A percentile compares a stretch with the other conserved stretches of the same genome.
Evolutionary conservation across 1,284 basidiomycete genomes (phyloP).

Genomic region (Exobasidium cylindrosporum): DNA sequence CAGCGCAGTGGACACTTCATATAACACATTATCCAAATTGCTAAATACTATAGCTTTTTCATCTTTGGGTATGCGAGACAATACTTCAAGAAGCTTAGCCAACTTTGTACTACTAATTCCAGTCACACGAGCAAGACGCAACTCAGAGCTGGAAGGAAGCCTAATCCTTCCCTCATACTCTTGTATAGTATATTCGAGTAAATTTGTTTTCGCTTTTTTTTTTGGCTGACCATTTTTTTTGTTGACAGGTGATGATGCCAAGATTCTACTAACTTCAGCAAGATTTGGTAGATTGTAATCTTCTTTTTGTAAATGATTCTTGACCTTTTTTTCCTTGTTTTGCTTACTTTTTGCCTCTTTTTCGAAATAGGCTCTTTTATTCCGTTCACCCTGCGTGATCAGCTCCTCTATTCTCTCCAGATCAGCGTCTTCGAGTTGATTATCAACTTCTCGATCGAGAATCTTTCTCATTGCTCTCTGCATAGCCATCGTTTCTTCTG

Average conservation of each 20-base stretch:
- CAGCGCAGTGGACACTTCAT: slow-evolving; percentile 18
- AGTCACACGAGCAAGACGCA: background rate
- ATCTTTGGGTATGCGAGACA: background rate
- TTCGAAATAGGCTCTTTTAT: background rate
- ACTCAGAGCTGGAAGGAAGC: background rate
- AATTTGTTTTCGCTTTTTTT: background rate
- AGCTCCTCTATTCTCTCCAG: slow-evolving; percentile 20
- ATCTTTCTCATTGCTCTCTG: background rate
- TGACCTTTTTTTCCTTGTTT: background rate
- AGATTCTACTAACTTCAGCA: background rate
- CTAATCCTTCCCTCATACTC: background rate
- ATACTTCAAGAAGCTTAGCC: background rate
- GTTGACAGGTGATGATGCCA: background rate
- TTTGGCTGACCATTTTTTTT: background rate
- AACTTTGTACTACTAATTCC: background rate
- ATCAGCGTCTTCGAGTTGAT: background rate
- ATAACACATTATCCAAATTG: slow-evolving; percentile 15
- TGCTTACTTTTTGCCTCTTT: background rate
- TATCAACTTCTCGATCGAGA: background rate
- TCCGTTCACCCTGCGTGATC: slow-evolving; percentile 9
- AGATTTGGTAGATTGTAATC: too few relatives aligned
- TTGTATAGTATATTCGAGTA: background rate
- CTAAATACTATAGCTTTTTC: slow-evolving; percentile 25
- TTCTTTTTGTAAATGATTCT: background rate
- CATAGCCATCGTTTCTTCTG: slow-evolving; percentile 8